phyloP scores from a whole-genome alignment of 148 eudicot species.

The Fagopyrum esculentum region DNA sequence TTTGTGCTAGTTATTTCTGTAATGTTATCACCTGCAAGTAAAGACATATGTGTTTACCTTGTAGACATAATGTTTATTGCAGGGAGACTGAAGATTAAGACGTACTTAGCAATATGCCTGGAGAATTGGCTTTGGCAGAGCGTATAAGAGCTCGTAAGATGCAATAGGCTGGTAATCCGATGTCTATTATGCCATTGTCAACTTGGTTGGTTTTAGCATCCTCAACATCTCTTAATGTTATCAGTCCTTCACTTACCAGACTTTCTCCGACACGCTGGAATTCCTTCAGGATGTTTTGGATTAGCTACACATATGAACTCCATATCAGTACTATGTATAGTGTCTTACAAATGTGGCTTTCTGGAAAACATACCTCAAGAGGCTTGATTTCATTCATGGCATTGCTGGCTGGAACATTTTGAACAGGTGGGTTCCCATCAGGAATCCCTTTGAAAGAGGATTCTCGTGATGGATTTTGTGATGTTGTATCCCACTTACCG shows the following conservation, averaged over 20 bases:
- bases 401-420: conserved; percentile 34
- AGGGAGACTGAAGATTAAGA: background rate
- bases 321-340: too few species aligned
- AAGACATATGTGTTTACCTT: background rate
- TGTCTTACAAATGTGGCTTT: background rate
- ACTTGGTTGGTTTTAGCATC: conserved; percentile 63
- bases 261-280: conserved; percentile 52
- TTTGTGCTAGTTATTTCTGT: conserved; percentile 73
- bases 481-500: conserved; percentile 33
- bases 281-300: conserved; percentile 41
- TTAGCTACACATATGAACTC: background rate
- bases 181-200: conserved; percentile 38
- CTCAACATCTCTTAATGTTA: conserved; percentile 64
- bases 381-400: conserved; percentile 69
- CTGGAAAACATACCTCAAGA: conserved; percentile 48
- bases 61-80: background rate
- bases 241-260: conserved; percentile 55
- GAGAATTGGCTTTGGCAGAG: conserved; percentile 64
- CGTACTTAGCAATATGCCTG: conserved; percentile 73
- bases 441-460: conserved; percentile 49
- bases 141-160: conserved; percentile 58
- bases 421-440: conserved; percentile 41
- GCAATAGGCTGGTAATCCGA: conserved; percentile 80
- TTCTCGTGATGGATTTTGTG: conserved; percentile 27
- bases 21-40: conserved; percentile 48